A percentile compares a stretch with the other conserved stretches of the same genome.
Conservation (phyloP, 352 stramenopile species). For the Phytophthora vignae region DNA sequence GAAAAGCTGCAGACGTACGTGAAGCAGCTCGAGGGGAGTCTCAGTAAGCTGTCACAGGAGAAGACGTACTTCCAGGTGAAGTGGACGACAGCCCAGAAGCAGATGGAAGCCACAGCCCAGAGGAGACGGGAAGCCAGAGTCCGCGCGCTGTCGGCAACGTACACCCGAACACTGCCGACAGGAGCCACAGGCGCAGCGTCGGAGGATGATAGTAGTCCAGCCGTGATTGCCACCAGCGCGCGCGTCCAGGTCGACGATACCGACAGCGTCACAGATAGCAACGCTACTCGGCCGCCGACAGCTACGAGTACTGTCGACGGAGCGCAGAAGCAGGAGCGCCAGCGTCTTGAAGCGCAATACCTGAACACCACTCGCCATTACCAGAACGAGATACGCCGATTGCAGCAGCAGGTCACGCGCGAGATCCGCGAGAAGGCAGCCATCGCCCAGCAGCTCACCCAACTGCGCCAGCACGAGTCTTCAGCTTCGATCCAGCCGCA, state of each 20-base stretch:
- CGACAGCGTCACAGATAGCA: slow-evolving; percentile 40
- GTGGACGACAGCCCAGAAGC: slow-evolving; percentile 51
- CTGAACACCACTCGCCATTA: slow-evolving; percentile 61
- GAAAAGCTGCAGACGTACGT: slow-evolving; percentile 57
- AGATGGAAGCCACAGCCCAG: slow-evolving; percentile 48
- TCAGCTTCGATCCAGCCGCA: slow-evolving; percentile 8
- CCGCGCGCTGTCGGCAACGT: slow-evolving; percentile 53
- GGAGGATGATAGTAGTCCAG: slow-evolving; percentile 9
- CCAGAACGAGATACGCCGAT: slow-evolving; percentile 72
- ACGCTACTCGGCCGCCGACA: slow-evolving; percentile 33
- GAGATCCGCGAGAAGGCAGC: slow-evolving; percentile 57
- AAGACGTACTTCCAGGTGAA: slow-evolving; percentile 57
- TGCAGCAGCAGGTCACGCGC: slow-evolving; percentile 65
- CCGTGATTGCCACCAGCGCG: slow-evolving; percentile 1
- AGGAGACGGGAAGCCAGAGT: slow-evolving; percentile 59
- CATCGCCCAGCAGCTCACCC: slow-evolving; percentile 57
- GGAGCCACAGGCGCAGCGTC: background rate
- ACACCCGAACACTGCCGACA: slow-evolving; percentile 23
- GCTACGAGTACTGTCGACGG: slow-evolving; percentile 5
- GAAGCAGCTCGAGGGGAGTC: slow-evolving; percentile 55
- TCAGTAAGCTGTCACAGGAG: slow-evolving; percentile 58
- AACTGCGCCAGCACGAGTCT: slow-evolving; percentile 31
- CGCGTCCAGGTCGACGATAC: slow-evolving; percentile 22
- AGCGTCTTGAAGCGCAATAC: slow-evolving; percentile 26
- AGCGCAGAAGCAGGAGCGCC: slow-evolving; percentile 11